Conservation (phyloP, 2,329 filamentous ascomycete genomes). For the Sphaerulina populicola region DNA sequence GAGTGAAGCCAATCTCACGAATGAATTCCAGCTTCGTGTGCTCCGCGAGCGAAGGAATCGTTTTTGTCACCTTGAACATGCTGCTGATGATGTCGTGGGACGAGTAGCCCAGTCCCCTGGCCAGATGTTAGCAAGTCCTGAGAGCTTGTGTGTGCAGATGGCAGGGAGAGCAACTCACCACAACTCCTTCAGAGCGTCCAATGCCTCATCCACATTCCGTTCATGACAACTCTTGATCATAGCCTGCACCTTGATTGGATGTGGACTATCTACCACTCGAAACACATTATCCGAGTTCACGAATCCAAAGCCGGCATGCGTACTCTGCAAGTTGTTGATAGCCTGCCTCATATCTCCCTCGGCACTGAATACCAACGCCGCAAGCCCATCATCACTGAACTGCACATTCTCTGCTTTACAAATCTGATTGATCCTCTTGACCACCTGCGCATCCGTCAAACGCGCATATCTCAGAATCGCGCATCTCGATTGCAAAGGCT, state of each 20-base stretch:
- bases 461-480: constrained; percentile 91
- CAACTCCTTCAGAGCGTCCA: constrained; percentile 79
- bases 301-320: constrained; percentile 85
- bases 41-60: constrained; percentile 82
- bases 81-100: constrained; percentile 98
- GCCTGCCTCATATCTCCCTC: constrained; percentile 99
- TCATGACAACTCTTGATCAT: constrained; percentile 98
- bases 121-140: constrained; percentile 10
- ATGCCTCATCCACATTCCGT: constrained; percentile 75
- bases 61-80: constrained; percentile 98
- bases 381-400: constrained; percentile 85
- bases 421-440: constrained; percentile 83
- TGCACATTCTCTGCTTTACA: constrained; percentile 85
- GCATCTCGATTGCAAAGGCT: constrained; percentile 93
- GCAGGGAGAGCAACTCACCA: constrained; percentile 47
- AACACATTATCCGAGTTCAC: constrained; percentile 98
- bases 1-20: constrained; percentile 88
- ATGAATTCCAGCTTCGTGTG: constrained; percentile 96
- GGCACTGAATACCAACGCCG: constrained; percentile 91
- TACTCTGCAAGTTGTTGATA: constrained; percentile 96
- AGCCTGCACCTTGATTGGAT: constrained; percentile 95
- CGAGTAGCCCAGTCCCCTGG: constrained; percentile 81
- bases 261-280: constrained; percentile 90
- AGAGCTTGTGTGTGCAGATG: no score
- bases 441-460: constrained; percentile 84